phyloP scores from a whole-genome alignment of 2,329 filamentous ascomycete genomes.

The Ascochyta rabiei region DNA sequence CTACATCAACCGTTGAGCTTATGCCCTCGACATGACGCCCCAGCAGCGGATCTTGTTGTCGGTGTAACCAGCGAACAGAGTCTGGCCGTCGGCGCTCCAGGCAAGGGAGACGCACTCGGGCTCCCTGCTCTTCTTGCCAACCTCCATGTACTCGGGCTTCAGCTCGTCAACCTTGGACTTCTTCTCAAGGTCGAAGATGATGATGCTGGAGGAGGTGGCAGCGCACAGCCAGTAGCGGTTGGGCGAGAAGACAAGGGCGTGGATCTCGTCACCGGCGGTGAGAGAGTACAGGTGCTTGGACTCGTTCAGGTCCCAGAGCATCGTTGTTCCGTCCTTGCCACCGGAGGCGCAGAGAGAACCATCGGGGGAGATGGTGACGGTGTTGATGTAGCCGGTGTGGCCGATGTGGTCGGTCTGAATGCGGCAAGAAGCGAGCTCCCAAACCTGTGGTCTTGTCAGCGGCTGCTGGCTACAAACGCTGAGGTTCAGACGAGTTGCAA shows the following conservation, averaged over 20 bases:
- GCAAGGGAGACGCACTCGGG: slow-evolving; percentile 97
- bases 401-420: slow-evolving; percentile 99
- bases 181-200: slow-evolving; percentile 99
- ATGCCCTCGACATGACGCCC: slow-evolving; percentile 52
- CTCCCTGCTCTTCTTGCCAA: slow-evolving; percentile 98
- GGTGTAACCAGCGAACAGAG: slow-evolving; percentile 99
- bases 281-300: slow-evolving; percentile 99
- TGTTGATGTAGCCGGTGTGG: slow-evolving; percentile 99
- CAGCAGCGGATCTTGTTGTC: slow-evolving; percentile 76
- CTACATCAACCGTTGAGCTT: slow-evolving; percentile 26
- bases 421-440: slow-evolving; percentile 99
- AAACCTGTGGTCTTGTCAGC: slow-evolving; percentile 69
- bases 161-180: slow-evolving; percentile 99
- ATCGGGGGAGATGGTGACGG: slow-evolving; percentile 99
- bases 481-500: slow-evolving; percentile 27
- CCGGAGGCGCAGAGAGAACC: slow-evolving; percentile 98
- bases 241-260: slow-evolving; percentile 99
- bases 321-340: slow-evolving; percentile 99
- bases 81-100: slow-evolving; percentile 98
- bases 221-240: slow-evolving; percentile 99
- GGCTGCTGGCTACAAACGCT: slow-evolving; percentile 6
- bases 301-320: slow-evolving; percentile 99
- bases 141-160: slow-evolving; percentile 95
- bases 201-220: slow-evolving; percentile 95
- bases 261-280: slow-evolving; percentile 99